Percentiles rank a stretch among this genome's conserved stretches.
Evolutionary conservation across 768 basidiomycete species (phyloP).

Genomic region (Tulasnella sp.): DNA sequence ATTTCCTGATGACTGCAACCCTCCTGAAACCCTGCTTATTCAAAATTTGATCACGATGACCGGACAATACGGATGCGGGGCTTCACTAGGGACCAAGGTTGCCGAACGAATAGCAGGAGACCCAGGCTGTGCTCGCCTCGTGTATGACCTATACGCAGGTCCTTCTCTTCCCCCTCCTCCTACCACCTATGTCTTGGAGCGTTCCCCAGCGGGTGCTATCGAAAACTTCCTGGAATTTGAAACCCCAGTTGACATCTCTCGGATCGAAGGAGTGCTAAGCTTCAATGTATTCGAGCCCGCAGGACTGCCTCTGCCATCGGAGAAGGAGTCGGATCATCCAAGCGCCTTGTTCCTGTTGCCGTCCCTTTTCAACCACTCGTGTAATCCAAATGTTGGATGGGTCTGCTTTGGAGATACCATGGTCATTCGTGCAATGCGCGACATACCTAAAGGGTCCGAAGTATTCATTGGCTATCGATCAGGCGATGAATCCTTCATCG

Average conservation of each 20-base stretch:
- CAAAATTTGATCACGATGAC: neutral
- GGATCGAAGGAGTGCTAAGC: constrained; percentile 23
- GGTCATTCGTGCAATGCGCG: constrained; percentile 33
- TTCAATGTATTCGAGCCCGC: constrained; percentile 32
- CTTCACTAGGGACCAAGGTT: neutral
- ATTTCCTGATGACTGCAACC: neutral
- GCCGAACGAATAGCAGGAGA: neutral
- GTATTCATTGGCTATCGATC: constrained; percentile 29
- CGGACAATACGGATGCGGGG: neutral
- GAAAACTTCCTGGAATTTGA: constrained; percentile 31
- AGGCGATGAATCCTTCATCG: neutral
- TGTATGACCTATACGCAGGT: constrained; percentile 14
- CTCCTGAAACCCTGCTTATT: neutral
- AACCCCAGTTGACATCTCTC: constrained; percentile 30
- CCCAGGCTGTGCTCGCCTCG: neutral
- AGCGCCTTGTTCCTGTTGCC: constrained; percentile 35
- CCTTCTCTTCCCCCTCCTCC: constrained; percentile 15
- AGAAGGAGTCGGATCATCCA: neutral
- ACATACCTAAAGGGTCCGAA: constrained; percentile 34
- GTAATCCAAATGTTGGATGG: constrained; percentile 32
- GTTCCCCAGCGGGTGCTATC: neutral
- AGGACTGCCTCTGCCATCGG: neutral
- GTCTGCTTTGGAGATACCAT: constrained; percentile 35
- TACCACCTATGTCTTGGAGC: constrained; percentile 20
- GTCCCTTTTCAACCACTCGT: constrained; percentile 40